Evolutionary conservation across 805 yeast genomes (phyloP), one percentile per base, ranked within the genome.

Genomic region (Candida cerambycidarum): DNA sequence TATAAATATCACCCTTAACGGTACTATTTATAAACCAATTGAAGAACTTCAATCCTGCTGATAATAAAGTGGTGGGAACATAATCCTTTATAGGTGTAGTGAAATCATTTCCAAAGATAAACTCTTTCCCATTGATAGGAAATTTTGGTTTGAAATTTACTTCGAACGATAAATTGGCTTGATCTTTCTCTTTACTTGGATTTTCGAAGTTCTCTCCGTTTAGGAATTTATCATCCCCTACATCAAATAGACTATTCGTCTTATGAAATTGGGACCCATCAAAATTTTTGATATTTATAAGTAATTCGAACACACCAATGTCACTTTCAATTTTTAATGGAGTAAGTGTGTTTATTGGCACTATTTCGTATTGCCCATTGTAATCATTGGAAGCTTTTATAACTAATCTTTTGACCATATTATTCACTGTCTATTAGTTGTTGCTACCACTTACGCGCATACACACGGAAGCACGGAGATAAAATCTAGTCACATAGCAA

Each of bases 21-120:
- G 83, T 77, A n/a, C 83, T 82, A 56, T 80, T 85, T 35, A 83
- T 75, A 47, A 73, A 67, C 67, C 75, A 67, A 35, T 74, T 73
- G 65, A 82, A 83, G 25, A 81, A 61, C 45, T 71, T 70, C 49
- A 79, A 64, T 0, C 85, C 88, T 0, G 75, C 65, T 1, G 69
- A 49, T 32, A 71, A 52, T 19, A 70, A 47, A 1, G 78, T 58
- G 4, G 79, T 67, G 2, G 89, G 89, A 9, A 83, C 69, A 41
- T 69, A 68, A 37, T 80, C 80, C 24, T 72, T 63, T 24, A 83
- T 73, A 0, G 86, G 82, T n/a, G 65, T 56, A 8, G 73, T 77
- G 55, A 81, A 80, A 53, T 83, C 89, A 55, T 83, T 83, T 1
- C 89, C 89, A 62, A 79, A 83, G n/a, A 78, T 45, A 31, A 83